Evolutionary conservation across 176 grass and related monocot genomes (phyloP), one percentile per base, ranked within the genome.

Genomic region (Zea luxurians): DNA sequence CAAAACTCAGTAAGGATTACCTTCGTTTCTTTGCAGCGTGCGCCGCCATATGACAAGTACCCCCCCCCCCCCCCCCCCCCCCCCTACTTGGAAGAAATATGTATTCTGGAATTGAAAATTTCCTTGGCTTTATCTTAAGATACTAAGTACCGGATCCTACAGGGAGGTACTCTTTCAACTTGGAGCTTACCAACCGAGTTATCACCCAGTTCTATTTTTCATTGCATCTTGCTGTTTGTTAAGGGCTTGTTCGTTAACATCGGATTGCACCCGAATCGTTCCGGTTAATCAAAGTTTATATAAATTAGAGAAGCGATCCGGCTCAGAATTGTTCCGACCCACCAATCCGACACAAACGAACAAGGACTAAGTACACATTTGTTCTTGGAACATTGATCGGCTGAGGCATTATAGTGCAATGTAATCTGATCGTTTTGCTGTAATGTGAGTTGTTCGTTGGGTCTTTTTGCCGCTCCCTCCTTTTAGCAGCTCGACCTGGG

Each of bases 1-100:
- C 15, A 10, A 69, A 45, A 53, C 6, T 27, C 7, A 55, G 64
- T 37, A 47, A 44, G 2, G 8, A 55, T 64, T 46, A 73, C 8
- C 20, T 69, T 69, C 60, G 71, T 78, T 87, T 93, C 84, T 93
- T 93, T 38, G 59, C 69, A 69, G 66, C 85, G 18, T 72, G 61
- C 70, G 81, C 63, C 41, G 40, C 73, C 84, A 88, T 80, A 71
- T 47, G 12, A 13, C 7, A 58, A 20, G 34, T 8, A 46, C 37
- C 58, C 7, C 37, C 2, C 64, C 61, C 21, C 59, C 80, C 57
- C 10, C 76, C 2, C 1, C 15, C 50, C 13, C 13, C 4, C 12
- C 48, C 49, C 49, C 0, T n/a, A 67, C 17, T 60, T 60, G 57
- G 57, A 60, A 21, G 10, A 79, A 78, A 6, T 46, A 44, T 69